A percentile compares a stretch with the other conserved stretches of the same genome.
phyloP scores from a whole-genome alignment of 2,329 filamentous ascomycete genomes.

The Chrysoporthe cubensis region DNA sequence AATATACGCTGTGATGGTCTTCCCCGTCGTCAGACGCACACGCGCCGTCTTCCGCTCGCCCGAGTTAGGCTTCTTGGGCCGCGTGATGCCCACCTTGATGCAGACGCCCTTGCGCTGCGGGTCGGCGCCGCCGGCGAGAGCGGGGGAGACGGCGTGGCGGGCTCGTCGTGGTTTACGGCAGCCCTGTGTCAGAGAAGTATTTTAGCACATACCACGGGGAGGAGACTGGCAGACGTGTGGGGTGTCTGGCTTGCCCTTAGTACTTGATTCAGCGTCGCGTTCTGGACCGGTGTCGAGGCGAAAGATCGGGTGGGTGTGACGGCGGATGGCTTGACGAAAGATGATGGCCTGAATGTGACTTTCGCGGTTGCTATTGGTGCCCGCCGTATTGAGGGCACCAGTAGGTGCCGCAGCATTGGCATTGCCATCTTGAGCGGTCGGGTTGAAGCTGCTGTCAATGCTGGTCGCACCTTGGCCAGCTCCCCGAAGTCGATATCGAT shows the following conservation, averaged over 20 bases:
- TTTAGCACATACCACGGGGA: neutral
- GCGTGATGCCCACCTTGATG: slow-evolving; percentile 88
- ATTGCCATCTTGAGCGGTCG: slow-evolving; percentile 37
- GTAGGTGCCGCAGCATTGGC: slow-evolving; percentile 41
- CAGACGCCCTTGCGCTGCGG: slow-evolving; percentile 95
- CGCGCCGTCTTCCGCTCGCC: slow-evolving; percentile 95
- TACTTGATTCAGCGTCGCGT: slow-evolving; percentile 75
- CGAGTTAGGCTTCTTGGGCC: slow-evolving; percentile 99
- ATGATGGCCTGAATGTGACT: slow-evolving; percentile 28
- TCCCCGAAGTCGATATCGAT: neutral
- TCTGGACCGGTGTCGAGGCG: slow-evolving; percentile 50
- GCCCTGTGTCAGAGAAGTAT: slow-evolving; percentile 50
- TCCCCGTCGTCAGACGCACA: slow-evolving; percentile 84
- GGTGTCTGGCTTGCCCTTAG: slow-evolving; percentile 50
- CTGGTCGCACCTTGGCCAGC: neutral
- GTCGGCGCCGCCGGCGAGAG: slow-evolving; percentile 68
- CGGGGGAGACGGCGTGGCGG: slow-evolving; percentile 86
- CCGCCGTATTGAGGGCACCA: slow-evolving; percentile 37
- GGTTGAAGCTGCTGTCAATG: slow-evolving; percentile 8
- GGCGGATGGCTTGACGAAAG: slow-evolving; percentile 32
- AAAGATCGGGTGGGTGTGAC: slow-evolving; percentile 37
- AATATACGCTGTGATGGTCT: slow-evolving; percentile 90
- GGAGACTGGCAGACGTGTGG: neutral
- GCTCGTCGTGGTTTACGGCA: slow-evolving; percentile 79
- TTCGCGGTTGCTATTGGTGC: slow-evolving; percentile 20